These are phyloP conservation scores for Pisolithus albus DNA, from an alignment of 768 basidiomycete genomes.

Conservation along the genomic window DNA sequence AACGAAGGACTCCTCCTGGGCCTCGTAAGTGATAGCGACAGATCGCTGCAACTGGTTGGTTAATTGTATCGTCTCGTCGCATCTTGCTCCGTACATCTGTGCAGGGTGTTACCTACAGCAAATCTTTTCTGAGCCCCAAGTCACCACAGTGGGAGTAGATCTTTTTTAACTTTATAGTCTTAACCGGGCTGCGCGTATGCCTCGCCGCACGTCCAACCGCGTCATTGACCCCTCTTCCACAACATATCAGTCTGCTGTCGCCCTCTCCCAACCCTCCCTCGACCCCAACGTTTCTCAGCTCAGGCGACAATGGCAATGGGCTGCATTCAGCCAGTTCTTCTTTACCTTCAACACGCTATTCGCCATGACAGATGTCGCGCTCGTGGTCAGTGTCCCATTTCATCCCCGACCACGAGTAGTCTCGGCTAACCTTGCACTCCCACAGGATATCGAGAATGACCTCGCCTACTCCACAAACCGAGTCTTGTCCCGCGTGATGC, in stretches of 20 bases:
- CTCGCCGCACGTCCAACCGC: constrained; percentile 48
- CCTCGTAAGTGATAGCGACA: constrained; percentile 9
- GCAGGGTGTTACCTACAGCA: background rate
- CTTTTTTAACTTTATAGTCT: constrained; percentile 29
- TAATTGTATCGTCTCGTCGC: constrained; percentile 13
- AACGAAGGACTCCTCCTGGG: background rate
- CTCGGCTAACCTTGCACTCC: constrained; percentile 6
- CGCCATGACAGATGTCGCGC: constrained; percentile 61
- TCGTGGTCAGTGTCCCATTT: constrained; percentile 41
- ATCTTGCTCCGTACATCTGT: constrained; percentile 16
- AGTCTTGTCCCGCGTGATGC: constrained; percentile 68
- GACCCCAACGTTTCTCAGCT: constrained; percentile 45
- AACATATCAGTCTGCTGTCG: constrained; percentile 22
- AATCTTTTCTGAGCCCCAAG: constrained; percentile 11
- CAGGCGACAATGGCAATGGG: constrained; percentile 87
- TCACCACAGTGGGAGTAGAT: constrained; percentile 20
- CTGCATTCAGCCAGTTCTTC: constrained; percentile 86
- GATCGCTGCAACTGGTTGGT: constrained; percentile 12
- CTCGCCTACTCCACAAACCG: constrained; percentile 51
- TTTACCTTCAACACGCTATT: constrained; percentile 75
- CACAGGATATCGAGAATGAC: constrained; percentile 75
- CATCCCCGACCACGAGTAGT: background rate
- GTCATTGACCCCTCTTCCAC: constrained; percentile 24
- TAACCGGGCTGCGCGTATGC: constrained; percentile 41
- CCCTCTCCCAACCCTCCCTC: constrained; percentile 22